These are phyloP conservation scores for Grigorovia yakushimaensis DNA, from an alignment of 805 yeast genomes.

Conservation along the genomic window DNA sequence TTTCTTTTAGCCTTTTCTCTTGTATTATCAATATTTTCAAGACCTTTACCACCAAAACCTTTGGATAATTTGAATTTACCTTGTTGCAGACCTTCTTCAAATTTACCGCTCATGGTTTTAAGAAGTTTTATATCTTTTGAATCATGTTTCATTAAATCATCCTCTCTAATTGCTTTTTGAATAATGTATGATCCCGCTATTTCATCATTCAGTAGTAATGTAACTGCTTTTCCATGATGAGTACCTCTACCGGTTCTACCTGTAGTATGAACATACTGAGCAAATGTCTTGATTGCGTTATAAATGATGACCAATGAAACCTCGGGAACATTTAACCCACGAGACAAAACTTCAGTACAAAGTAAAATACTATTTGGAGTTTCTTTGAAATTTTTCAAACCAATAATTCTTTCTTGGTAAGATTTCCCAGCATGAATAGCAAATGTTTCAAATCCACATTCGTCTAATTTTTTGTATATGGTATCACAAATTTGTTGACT, in stretches of 20 bases:
- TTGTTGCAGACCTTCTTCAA: slow-evolving; percentile 48
- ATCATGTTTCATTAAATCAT: slow-evolving; percentile 29
- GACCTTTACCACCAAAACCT: slow-evolving; percentile 93
- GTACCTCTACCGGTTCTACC: slow-evolving; percentile 97
- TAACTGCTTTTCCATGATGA: slow-evolving; percentile 59
- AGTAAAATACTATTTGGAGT: slow-evolving; percentile 57
- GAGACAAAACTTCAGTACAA: slow-evolving; percentile 90
- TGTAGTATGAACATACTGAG: slow-evolving; percentile 91
- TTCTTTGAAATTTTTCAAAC: slow-evolving; percentile 57
- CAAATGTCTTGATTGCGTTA: slow-evolving; percentile 79
- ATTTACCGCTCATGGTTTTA: slow-evolving; percentile 40
- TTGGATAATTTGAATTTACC: slow-evolving; percentile 58
- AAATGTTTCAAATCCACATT: slow-evolving; percentile 44
- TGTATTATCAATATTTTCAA: slow-evolving; percentile 60
- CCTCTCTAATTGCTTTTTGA: slow-evolving; percentile 38
- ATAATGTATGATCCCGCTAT: slow-evolving; percentile 57
- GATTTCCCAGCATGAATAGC: slow-evolving; percentile 90
- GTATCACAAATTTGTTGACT: slow-evolving; percentile 81
- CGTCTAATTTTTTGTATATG: slow-evolving; percentile 40
- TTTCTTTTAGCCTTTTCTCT: slow-evolving; percentile 19
- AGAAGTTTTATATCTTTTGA: slow-evolving; percentile 36
- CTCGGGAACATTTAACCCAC: slow-evolving; percentile 90
- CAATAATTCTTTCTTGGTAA: slow-evolving; percentile 68
- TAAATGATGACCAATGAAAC: slow-evolving; percentile 72
- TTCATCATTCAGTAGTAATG: slow-evolving; percentile 57